Percentiles rank a stretch among this genome's conserved stretches.
Conservation (phyloP, 2,329 filamentous ascomycete genomes). For the Colletotrichum sp. region DNA sequence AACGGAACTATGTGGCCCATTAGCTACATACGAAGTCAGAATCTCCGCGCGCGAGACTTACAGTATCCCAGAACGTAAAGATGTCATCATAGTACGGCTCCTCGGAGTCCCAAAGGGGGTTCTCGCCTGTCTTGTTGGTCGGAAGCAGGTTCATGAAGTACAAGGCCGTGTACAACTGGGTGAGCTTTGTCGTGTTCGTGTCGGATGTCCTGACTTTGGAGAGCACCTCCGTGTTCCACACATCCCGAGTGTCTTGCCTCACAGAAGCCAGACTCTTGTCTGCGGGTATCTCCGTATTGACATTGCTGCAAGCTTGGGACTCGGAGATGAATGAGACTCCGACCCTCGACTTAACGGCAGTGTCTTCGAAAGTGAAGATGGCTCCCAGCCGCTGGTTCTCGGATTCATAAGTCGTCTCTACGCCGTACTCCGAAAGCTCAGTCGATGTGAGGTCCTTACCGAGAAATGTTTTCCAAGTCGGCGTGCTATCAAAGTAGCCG, state of each 20-base stretch:
- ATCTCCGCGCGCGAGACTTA: constrained; percentile 3
- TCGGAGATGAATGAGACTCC: constrained; percentile 73
- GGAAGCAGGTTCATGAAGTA: constrained; percentile 75
- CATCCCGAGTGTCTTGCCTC: constrained; percentile 48
- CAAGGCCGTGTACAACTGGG: constrained; percentile 69
- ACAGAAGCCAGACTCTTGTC: constrained; percentile 48
- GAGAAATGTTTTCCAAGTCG: constrained; percentile 50
- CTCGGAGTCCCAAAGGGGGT: constrained; percentile 65
- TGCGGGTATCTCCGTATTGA: constrained; percentile 60
- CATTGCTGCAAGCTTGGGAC: constrained; percentile 62
- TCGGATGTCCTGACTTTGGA: constrained; percentile 67
- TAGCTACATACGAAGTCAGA: not conserved
- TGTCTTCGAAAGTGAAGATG: constrained; percentile 58
- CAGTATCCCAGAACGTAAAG: constrained; percentile 70
- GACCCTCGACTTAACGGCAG: constrained; percentile 59
- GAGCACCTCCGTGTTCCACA: constrained; percentile 68
- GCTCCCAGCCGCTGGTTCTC: constrained; percentile 47
- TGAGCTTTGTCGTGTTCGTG: constrained; percentile 57
- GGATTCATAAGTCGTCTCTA: constrained; percentile 35
- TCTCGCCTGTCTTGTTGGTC: constrained; percentile 74
- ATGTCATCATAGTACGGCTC: constrained; percentile 77
- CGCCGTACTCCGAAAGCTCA: constrained; percentile 35
- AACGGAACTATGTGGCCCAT: constrained; percentile 56
- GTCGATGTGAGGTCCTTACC: constrained; percentile 35
- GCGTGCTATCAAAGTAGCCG: constrained; percentile 59